Conservation (phyloP, 2,329 filamentous ascomycete species). For the Endocalyx cinctus region DNA sequence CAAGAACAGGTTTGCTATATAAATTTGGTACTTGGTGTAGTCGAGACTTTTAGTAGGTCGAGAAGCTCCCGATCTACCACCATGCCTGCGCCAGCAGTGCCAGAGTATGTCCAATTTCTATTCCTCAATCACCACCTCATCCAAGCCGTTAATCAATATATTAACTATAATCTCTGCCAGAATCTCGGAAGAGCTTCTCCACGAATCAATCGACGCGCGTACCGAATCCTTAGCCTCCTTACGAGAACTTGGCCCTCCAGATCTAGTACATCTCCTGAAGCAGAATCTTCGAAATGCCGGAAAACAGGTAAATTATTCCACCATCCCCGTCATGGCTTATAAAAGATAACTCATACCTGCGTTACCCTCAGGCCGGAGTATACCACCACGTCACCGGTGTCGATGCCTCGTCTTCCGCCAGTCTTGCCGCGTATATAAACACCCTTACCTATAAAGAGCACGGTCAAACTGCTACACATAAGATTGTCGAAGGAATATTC, state of each 20-base stretch:
- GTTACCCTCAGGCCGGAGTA: conserved; percentile 70
- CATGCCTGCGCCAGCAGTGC: conserved; percentile 30
- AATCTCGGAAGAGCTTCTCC: conserved; percentile 87
- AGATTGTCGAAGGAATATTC: conserved; percentile 91
- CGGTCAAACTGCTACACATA: conserved; percentile 69
- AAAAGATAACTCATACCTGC: conserved; percentile 30
- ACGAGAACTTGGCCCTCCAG: conserved; percentile 90
- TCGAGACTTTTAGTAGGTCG: no score
- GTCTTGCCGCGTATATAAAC: conserved; percentile 96
- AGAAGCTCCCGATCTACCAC: no score
- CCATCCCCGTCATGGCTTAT: background rate
- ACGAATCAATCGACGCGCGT: conserved; percentile 87
- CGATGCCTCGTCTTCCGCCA: conserved; percentile 95
- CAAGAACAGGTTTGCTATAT: no score
- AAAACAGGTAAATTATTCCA: conserved; percentile 34
- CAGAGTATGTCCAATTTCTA: conserved; percentile 21
- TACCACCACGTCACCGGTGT: conserved; percentile 98
- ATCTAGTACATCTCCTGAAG: conserved; percentile 92
- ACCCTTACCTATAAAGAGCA: conserved; percentile 88
- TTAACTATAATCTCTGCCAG: no score
- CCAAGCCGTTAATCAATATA: no score
- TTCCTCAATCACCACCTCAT: conserved; percentile 1
- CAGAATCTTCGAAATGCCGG: conserved; percentile 53
- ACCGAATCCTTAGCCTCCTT: conserved; percentile 82
- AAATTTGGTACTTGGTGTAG: no score